Conservation (phyloP, 495 filamentous ascomycete species). For the Melanomma pulvis-pyrius region DNA sequence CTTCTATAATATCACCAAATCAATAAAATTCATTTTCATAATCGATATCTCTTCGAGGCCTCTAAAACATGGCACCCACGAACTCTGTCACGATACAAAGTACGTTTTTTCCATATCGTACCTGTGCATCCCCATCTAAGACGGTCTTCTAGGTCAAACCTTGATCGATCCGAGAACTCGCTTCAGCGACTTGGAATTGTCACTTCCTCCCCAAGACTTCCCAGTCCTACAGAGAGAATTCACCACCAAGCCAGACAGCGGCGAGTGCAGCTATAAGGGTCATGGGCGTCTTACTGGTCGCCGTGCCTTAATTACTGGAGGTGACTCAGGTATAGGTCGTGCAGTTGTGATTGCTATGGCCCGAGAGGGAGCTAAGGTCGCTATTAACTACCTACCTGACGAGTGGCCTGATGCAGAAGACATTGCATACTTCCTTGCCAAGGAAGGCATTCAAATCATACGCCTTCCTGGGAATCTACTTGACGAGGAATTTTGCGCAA, state of each 20-base stretch:
- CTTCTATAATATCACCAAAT: background rate
- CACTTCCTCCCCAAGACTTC: background rate
- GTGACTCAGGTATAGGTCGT: slow-evolving; percentile 80
- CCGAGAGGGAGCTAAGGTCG: slow-evolving; percentile 75
- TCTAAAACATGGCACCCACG: background rate
- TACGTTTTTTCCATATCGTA: background rate
- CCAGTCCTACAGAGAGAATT: background rate
- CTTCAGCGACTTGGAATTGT: background rate
- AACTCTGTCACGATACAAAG: background rate
- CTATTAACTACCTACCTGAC: slow-evolving; percentile 73
- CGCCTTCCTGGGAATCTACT: slow-evolving; percentile 63
- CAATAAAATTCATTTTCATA: background rate
- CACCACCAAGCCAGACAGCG: background rate
- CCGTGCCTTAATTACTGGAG: slow-evolving; percentile 70
- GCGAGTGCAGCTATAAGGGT: background rate
- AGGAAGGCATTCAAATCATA: slow-evolving; percentile 63
- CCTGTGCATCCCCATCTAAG: background rate
- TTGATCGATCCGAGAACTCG: background rate
- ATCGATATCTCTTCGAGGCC: background rate
- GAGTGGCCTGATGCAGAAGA: slow-evolving; percentile 77
- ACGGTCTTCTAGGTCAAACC: background rate
- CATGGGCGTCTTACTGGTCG: background rate
- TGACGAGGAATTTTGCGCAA: slow-evolving; percentile 65
- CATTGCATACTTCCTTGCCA: slow-evolving; percentile 67
- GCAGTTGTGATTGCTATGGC: slow-evolving; percentile 78